These are phyloP conservation scores for Stentor coeruleus DNA, from an alignment of 73 alveolate genomes.

Conservation along the genomic window DNA sequence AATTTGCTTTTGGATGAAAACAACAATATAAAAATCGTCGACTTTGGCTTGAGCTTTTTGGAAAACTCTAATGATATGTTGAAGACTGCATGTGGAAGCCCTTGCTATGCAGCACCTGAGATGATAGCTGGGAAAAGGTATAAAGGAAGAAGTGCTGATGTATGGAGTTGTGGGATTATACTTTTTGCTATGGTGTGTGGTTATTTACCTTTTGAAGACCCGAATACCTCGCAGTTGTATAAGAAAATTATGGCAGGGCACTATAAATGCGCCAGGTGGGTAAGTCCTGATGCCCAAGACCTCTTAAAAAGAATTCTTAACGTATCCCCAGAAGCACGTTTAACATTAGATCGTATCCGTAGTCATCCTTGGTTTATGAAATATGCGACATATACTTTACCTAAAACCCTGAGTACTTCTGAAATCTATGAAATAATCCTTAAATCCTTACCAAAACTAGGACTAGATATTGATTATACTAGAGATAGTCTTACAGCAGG, in stretches of 20 bases:
- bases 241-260: constrained; percentile 72
- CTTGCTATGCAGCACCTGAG: constrained; percentile 94
- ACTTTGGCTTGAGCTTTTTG: constrained; percentile 68
- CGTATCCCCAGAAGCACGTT: not conserved
- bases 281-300: constrained; percentile 34
- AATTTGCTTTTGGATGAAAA: constrained; percentile 71
- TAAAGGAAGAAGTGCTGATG: constrained; percentile 65
- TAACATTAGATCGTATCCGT: not conserved
- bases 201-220: constrained; percentile 88
- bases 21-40: constrained; percentile 71
- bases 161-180: constrained; percentile 91
- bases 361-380: constrained; percentile 2
- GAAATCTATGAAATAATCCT: not conserved
- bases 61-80: constrained; percentile 18
- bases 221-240: constrained; percentile 71
- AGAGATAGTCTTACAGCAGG: not conserved
- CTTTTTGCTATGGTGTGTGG: constrained; percentile 92
- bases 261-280: constrained; percentile 57
- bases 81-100: constrained; percentile 85
- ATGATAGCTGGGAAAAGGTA: constrained; percentile 80
- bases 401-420: not conserved
- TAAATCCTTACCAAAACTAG: not conserved
- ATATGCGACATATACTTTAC: not conserved
- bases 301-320: not conserved
- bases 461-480: not conserved